These are phyloP conservation scores for Grigorovia jiainica DNA, from an alignment of 805 yeast genomes.

Conservation along the genomic window DNA sequence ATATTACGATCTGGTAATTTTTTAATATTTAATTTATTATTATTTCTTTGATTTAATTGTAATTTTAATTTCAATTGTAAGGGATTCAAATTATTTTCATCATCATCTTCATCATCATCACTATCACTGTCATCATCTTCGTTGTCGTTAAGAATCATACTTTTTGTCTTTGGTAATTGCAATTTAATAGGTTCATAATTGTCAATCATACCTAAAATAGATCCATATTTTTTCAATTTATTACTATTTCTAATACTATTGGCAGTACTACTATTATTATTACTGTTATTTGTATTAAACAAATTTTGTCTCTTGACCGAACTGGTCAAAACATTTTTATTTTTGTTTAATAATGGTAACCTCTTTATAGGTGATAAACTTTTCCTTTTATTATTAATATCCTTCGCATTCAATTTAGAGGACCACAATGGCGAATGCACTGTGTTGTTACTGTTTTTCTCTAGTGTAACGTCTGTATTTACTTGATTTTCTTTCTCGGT, in stretches of 20 bases:
- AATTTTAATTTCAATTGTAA: conserved; percentile 1
- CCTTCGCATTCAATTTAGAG: background rate
- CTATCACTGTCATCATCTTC: conserved; percentile 4
- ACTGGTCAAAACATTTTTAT: conserved; percentile 18
- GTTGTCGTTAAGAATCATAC: conserved; percentile 24
- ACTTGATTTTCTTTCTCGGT: too few species aligned
- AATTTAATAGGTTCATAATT: conserved; percentile 4
- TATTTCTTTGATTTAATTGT: conserved; percentile 5
- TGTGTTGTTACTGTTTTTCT: too few species aligned
- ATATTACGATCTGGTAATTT: conserved; percentile 39
- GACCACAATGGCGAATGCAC: background rate
- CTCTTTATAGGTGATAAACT: conserved; percentile 7
- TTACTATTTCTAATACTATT: conserved; percentile 11
- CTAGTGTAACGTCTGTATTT: too few species aligned
- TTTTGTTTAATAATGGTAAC: conserved; percentile 25
- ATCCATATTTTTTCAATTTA: conserved; percentile 28
- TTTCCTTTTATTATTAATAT: background rate
- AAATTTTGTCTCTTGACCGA: conserved; percentile 3
- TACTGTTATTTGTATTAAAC: conserved; percentile 1
- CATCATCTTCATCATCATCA: conserved; percentile 6
- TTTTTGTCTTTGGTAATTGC: conserved; percentile 20
- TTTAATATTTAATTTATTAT: conserved; percentile 18
- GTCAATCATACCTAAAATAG: conserved; percentile 14
- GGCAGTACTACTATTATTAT: background rate
- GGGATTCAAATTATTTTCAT: conserved; percentile 1